Evolutionary conservation across 2,329 filamentous ascomycete species (phyloP).

Genomic region (Fusarium sp.): DNA sequence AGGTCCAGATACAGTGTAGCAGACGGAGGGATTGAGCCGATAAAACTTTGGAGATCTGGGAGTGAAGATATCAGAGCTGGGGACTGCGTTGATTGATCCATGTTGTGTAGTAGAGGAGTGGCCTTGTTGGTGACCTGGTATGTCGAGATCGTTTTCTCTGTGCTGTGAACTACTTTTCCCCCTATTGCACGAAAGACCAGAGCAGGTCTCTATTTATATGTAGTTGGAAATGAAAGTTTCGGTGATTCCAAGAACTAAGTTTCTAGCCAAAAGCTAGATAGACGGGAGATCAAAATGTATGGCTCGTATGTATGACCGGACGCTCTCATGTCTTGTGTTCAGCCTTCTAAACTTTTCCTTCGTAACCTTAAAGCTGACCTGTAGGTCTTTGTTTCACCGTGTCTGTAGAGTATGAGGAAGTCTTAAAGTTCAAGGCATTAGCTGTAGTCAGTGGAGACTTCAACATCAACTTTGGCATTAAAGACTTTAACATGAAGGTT

Average conservation of each 20-base stretch:
- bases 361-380: neutral
- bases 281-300: no score
- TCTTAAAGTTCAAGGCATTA: no score
- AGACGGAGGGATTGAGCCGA: neutral
- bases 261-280: neutral
- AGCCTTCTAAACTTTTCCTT: no score
- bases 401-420: no score
- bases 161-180: rapidly evolving
- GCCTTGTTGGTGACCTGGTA: no score
- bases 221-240: no score
- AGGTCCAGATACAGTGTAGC: neutral
- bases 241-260: neutral
- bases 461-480: no score
- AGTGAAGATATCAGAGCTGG: neutral
- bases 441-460: no score
- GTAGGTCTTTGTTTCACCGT: no score
- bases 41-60: neutral
- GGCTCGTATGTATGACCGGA: no score
- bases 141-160: neutral
- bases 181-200: neutral
- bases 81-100: neutral
- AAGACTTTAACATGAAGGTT: no score
- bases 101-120: neutral
- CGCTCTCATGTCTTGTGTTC: neutral
- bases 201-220: neutral